phyloP scores from a whole-genome alignment of 305 asterid genomes.

The Fraxinus sp. region DNA sequence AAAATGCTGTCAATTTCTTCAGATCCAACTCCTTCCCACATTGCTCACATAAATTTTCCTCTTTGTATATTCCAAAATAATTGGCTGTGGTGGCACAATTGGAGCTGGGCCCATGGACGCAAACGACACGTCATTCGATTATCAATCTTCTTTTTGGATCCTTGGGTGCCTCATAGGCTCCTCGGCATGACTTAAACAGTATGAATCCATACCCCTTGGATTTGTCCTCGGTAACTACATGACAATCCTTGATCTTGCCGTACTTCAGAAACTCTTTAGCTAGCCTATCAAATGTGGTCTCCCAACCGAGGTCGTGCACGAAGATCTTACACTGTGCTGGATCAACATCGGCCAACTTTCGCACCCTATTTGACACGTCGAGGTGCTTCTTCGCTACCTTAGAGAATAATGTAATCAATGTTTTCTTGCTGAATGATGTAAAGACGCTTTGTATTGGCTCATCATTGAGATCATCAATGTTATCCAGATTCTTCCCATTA shows the following conservation, averaged over 20 bases:
- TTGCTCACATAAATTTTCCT: slow-evolving; percentile 94
- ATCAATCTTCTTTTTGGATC: slow-evolving; percentile 90
- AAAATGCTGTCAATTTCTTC: slow-evolving; percentile 64
- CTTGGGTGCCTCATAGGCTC: slow-evolving; percentile 58
- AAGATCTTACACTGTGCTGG: slow-evolving; percentile 73
- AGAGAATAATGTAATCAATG: no score
- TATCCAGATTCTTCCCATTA: no score
- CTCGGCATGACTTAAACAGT: slow-evolving; percentile 68
- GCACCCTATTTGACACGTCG: no score
- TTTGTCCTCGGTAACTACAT: slow-evolving; percentile 78
- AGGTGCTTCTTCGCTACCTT: slow-evolving; percentile 24
- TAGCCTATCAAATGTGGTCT: slow-evolving; percentile 79
- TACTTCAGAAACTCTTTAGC: slow-evolving; percentile 58
- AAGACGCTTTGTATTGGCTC: no score
- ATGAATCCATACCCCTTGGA: slow-evolving; percentile 89
- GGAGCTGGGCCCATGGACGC: no score
- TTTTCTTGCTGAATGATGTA: no score
- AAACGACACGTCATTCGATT: slow-evolving; percentile 58
- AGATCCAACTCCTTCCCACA: slow-evolving; percentile 79
- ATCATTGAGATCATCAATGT: no score
- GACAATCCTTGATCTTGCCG: slow-evolving; percentile 76
- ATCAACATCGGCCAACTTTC: slow-evolving; percentile 61
- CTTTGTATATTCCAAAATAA: background rate
- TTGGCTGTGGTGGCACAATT: no score
- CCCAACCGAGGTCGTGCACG: slow-evolving; percentile 93